phyloP scores from a whole-genome alignment of 371 early-diverging fungal species.

The Mucor indicus region DNA sequence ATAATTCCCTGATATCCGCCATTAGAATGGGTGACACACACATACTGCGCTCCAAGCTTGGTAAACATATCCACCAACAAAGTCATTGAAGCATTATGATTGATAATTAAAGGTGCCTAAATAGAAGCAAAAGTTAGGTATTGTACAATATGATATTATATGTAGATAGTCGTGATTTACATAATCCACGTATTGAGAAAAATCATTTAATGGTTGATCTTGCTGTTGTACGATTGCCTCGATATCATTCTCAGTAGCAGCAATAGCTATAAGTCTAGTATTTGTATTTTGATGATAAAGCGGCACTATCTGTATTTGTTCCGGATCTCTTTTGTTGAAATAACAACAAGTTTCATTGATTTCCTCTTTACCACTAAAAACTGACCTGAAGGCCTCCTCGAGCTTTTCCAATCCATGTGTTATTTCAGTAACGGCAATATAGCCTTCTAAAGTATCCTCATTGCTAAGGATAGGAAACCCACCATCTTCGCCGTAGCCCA shows the following conservation, averaged over 20 bases:
- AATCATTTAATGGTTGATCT: conserved; percentile 50
- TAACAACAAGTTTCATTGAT: too few relatives aligned
- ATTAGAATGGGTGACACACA: conserved; percentile 52
- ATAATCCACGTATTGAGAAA: conserved; percentile 76
- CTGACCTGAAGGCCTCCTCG: conserved; percentile 26
- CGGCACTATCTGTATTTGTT: too few relatives aligned
- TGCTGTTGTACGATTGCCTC: too few relatives aligned
- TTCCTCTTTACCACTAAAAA: too few relatives aligned
- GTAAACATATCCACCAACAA: conserved; percentile 85
- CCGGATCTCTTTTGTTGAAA: too few relatives aligned
- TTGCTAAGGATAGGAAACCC: conserved; percentile 85
- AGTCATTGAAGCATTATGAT: conserved; percentile 77
- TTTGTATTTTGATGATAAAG: background rate
- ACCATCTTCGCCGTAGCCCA: conserved; percentile 66
- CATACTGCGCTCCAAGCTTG: conserved; percentile 73
- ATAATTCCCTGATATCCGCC: conserved; percentile 72
- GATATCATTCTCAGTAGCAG: background rate
- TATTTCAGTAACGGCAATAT: conserved; percentile 80
- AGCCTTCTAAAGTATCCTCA: conserved; percentile 72
- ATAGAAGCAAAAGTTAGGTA: background rate
- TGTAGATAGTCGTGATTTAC: conserved; percentile 22
- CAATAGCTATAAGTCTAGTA: too few relatives aligned
- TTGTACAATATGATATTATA: too few relatives aligned
- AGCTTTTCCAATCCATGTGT: conserved; percentile 66
- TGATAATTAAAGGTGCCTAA: conserved; percentile 77